phyloP scores from a whole-genome alignment of 2,329 filamentous ascomycete genomes.

The Cytospora piceae region DNA sequence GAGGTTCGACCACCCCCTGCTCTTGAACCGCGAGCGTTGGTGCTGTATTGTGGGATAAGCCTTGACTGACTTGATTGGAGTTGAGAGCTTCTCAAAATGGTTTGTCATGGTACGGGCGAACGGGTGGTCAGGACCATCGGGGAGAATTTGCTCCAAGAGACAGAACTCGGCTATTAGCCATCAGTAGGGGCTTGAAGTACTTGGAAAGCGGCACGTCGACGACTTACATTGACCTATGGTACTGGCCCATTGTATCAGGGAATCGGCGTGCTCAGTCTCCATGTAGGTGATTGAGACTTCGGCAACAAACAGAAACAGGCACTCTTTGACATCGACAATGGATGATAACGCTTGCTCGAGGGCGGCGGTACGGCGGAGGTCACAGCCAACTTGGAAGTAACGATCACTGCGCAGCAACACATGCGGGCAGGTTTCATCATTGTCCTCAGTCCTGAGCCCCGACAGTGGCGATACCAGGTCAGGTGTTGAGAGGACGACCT shows the following conservation, averaged over 20 bases:
- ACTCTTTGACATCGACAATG: slow-evolving; percentile 60
- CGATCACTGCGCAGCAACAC: slow-evolving; percentile 67
- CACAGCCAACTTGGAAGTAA: slow-evolving; percentile 82
- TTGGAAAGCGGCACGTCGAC: background rate
- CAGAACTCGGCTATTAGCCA: slow-evolving; percentile 72
- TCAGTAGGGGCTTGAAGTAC: background rate
- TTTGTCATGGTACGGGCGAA: slow-evolving; percentile 86
- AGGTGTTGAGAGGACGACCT: slow-evolving; percentile 65
- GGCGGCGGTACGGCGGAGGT: slow-evolving; percentile 68
- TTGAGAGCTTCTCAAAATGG: slow-evolving; percentile 81
- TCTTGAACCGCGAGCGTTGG: slow-evolving; percentile 70
- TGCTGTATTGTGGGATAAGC: slow-evolving; percentile 68
- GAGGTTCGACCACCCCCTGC: slow-evolving; percentile 69
- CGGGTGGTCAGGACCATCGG: slow-evolving; percentile 75
- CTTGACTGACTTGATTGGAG: slow-evolving; percentile 74
- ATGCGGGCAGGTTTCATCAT: slow-evolving; percentile 38
- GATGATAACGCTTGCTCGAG: slow-evolving; percentile 63
- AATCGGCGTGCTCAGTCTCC: slow-evolving; percentile 73
- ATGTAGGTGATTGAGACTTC: slow-evolving; percentile 94
- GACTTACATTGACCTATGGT: slow-evolving; percentile 65
- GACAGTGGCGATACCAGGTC: slow-evolving; percentile 60
- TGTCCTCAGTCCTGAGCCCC: slow-evolving; percentile 46
- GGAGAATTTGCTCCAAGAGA: slow-evolving; percentile 83
- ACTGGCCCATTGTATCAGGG: slow-evolving; percentile 78
- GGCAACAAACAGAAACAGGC: slow-evolving; percentile 76